phyloP scores from a whole-genome alignment of 176 grass and related monocot species.

The Triticum turgidum region DNA sequence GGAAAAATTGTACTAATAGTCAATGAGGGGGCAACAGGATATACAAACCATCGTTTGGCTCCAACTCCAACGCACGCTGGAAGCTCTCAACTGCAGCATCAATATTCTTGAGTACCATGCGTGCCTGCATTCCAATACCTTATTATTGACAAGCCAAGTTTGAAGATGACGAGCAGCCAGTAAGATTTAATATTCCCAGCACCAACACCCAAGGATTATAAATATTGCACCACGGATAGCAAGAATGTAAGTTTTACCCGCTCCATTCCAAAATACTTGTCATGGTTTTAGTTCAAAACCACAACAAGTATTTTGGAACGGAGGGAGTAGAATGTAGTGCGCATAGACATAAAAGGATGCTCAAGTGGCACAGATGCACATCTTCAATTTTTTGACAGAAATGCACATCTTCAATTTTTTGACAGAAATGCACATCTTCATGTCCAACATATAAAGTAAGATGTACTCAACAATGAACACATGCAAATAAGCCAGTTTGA shows the following conservation, averaged over 20 bases:
- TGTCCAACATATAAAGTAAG: not conserved
- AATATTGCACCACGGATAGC: not conserved
- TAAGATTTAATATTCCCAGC: constrained; percentile 11
- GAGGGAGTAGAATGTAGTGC: not conserved
- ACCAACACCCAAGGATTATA: constrained; percentile 20
- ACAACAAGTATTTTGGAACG: too few species aligned
- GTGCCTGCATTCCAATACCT: constrained; percentile 53
- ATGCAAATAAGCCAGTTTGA: not conserved
- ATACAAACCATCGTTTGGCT: constrained; percentile 87
- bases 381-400: not conserved
- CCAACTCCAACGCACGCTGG: constrained; percentile 74
- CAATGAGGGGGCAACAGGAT: constrained; percentile 8
- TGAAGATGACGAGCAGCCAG: not conserved
- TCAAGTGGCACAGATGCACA: constrained; percentile 6
- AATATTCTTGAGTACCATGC: constrained; percentile 77
- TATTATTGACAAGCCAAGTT: not conserved
- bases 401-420: not conserved
- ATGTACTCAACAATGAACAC: not conserved
- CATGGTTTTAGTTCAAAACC: too few species aligned
- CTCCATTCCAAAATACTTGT: too few species aligned
- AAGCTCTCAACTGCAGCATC: constrained; percentile 93
- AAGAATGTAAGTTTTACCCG: not conserved
- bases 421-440: not conserved
- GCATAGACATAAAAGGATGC: not conserved
- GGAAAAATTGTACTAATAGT: not conserved